Evolutionary conservation across 805 yeast genomes (phyloP), one percentile per base, ranked within the genome.

Genomic region (Millerozyma miso): DNA sequence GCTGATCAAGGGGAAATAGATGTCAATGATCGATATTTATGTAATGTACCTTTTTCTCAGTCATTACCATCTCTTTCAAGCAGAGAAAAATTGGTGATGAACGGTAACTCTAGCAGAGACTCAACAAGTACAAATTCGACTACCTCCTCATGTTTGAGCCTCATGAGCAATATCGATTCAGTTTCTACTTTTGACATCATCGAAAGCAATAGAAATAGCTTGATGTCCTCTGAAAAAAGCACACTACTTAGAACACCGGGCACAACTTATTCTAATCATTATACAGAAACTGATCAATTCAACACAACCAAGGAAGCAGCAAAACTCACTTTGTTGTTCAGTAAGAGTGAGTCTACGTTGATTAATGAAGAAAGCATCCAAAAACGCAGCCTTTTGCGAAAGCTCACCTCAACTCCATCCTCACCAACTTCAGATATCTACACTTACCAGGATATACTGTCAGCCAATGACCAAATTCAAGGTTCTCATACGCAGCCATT

Each of bases 41-140:
- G 67, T 60, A 82, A 83, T 51, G 85, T 83, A 15, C 89, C 89
- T 2, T 60, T 79, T 40, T 72, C 85, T 0, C 81, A 79, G 38
- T 74, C 84, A 0, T 59, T 81, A 15, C 66, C 59, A 4, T 59
- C 71, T 10, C 48, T 68, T 14, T 48, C 65, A n/a, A 61, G 62
- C 15, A 60, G 61, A 38, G 71, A 73, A 48, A 62, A 58, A 38
- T 58, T 60, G 12, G 47, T 47, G 12, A 48, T 63, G 33, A 56
- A 45, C 14, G 46, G 54, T 38, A 47, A 37, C 37, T 53, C 47
- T n/a, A 48, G 63, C 14, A 48, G 50, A 20, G 44, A 38, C 8
- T 51, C 59, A 4, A 43, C 49, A 3, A 40, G 54, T n/a, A 72
- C 77, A 0, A 63, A 59, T n/a, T 60, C 72, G 1, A 67, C 72